Percentiles rank a stretch among this genome's conserved stretches.
phyloP scores from a whole-genome alignment of 192 early-diverging fungal species.

The Pilaira anomala region DNA sequence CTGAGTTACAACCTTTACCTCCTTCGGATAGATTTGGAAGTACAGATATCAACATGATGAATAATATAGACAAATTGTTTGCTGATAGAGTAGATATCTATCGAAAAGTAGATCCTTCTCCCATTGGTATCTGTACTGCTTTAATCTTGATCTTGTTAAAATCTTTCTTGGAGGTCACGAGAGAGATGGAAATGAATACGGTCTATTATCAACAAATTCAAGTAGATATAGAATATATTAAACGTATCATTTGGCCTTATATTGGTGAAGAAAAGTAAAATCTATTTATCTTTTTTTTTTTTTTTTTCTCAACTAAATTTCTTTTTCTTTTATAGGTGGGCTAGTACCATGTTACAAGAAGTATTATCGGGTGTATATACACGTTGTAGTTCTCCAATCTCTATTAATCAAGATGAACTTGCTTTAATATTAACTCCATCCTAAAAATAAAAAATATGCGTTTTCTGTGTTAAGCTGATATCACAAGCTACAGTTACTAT shows the following conservation, averaged over 20 bases:
- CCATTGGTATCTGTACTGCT: slow-evolving; percentile 45
- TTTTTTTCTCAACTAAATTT: too few relatives aligned
- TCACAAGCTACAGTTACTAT: too few relatives aligned
- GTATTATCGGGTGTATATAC: slow-evolving; percentile 5
- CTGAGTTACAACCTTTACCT: slow-evolving; percentile 32
- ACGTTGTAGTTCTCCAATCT: neutral
- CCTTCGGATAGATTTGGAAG: slow-evolving; percentile 16
- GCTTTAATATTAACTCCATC: slow-evolving; percentile 2
- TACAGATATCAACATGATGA: slow-evolving; percentile 42
- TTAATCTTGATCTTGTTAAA: slow-evolving; percentile 62
- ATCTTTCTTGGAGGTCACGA: slow-evolving; percentile 56
- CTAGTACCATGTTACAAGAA: slow-evolving; percentile 7
- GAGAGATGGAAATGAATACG: slow-evolving; percentile 47
- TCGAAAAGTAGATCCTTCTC: slow-evolving; percentile 52
- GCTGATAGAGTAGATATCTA: slow-evolving; percentile 64
- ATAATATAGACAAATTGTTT: slow-evolving; percentile 69
- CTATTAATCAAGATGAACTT: slow-evolving; percentile 1
- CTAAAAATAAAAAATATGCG: neutral
- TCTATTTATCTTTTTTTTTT: too few relatives aligned
- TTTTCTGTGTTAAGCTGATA: too few relatives aligned
- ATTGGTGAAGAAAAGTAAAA: slow-evolving; percentile 42
- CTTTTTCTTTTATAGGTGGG: slow-evolving; percentile 1
- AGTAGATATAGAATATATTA: slow-evolving; percentile 60
- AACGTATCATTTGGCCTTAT: slow-evolving; percentile 47
- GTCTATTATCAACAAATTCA: slow-evolving; percentile 63